Evolutionary conservation across 768 basidiomycete genomes (phyloP), one percentile per base, ranked within the genome.

Genomic region (Postia placenta): DNA sequence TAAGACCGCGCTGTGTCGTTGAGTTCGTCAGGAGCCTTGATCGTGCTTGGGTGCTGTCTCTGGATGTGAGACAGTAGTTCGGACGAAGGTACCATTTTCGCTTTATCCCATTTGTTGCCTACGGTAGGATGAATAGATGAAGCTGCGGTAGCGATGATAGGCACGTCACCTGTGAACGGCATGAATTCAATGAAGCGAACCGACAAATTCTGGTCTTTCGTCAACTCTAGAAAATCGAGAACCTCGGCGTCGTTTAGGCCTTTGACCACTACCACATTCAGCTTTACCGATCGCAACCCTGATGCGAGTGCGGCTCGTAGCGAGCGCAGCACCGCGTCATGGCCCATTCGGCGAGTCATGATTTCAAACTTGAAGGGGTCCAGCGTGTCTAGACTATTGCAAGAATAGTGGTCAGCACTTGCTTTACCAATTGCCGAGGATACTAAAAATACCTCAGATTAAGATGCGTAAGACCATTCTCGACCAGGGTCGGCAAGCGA

Each of bases 101-200:
- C 67, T 57, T 79, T 79, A 61, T 87, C 76, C 92, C 92, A 94
- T 60, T 85, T 80, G 56, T 94, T 94, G 25, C 90, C 89, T 91
- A 53, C 15, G 39, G 9, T 9, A n/a, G 36, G 22, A 27, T 28
- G 49, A 36, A 25, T 38, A 17, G 20, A 39, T 39, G 38, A 39
- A 17, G 6, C 38, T 9, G 19, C 19, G 19, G 33, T 39, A 30
- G 50, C 2, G 33, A 43, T 19, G 19, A 59, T 65, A 54, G 23
- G 15, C 17, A 26, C 23, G 24, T 49, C 54, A 87, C 86, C 92
- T 56, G 82, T 85, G 64, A 95, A 95, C 11, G 92, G 90, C 92
- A 95, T 94, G 61, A 88, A 94, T 65, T 93, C 91, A 50, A 93
- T 94, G 64, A 94, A 92, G 30, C 92, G 79, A 35, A 92, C 80